Evolutionary conservation across 768 basidiomycete species (phyloP).

Genomic region (Termitomyces titanicus): DNA sequence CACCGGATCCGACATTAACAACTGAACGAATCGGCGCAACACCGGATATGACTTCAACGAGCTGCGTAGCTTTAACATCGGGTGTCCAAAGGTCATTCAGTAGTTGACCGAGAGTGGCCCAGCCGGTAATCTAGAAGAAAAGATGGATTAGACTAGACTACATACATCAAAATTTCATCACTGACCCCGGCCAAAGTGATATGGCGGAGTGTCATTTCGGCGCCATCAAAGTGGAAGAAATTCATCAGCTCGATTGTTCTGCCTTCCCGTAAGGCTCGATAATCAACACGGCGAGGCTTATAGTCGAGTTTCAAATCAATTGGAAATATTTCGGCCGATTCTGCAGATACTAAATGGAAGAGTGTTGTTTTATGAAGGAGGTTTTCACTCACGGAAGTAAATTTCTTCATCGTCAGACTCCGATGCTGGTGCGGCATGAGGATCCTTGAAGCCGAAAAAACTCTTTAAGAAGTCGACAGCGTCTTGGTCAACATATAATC

Average conservation of each 20-base stretch:
- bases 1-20: slow-evolving; percentile 96
- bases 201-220: slow-evolving; percentile 96
- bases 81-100: slow-evolving; percentile 99
- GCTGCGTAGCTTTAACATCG: slow-evolving; percentile 97
- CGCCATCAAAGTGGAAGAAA: slow-evolving; percentile 99
- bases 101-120: slow-evolving; percentile 82
- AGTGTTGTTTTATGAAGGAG: background rate
- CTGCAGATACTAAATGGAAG: slow-evolving; percentile 32
- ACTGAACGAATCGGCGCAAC: slow-evolving; percentile 94
- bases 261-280: slow-evolving; percentile 84
- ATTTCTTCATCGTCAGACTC: slow-evolving; percentile 46
- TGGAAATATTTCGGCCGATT: slow-evolving; percentile 93
- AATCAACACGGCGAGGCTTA: slow-evolving; percentile 96
- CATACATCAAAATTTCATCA: slow-evolving; percentile 10
- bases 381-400: slow-evolving; percentile 64
- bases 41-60: slow-evolving; percentile 95
- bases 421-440: slow-evolving; percentile 35
- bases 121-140: slow-evolving; percentile 78
- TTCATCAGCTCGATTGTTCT: slow-evolving; percentile 98
- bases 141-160: background rate
- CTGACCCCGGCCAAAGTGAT: slow-evolving; percentile 88
- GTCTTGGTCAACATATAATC: slow-evolving; percentile 96
- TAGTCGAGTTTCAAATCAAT: slow-evolving; percentile 96
- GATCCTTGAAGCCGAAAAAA: slow-evolving; percentile 86
- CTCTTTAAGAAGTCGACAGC: slow-evolving; percentile 97